A percentile compares a stretch with the other conserved stretches of the same genome.
Conservation (phyloP, 2,329 filamentous ascomycete species). For the Knoxdaviesia capensis region DNA sequence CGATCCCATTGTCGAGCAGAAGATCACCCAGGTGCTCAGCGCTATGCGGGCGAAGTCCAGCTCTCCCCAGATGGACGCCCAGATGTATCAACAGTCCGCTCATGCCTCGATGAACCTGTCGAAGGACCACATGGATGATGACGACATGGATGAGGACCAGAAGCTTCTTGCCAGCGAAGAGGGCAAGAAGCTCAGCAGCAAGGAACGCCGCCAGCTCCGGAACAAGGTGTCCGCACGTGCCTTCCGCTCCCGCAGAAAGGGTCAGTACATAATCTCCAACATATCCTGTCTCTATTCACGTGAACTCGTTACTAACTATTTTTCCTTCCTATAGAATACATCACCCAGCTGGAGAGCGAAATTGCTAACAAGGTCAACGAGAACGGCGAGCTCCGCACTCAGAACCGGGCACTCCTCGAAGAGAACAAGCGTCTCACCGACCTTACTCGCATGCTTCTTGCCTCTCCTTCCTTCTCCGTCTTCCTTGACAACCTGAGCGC, state of each 20-base stretch:
- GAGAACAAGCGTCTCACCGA: conserved; percentile 69
- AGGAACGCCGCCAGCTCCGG: conserved; percentile 86
- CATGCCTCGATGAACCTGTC: conserved; percentile 38
- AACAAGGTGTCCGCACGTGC: conserved; percentile 98
- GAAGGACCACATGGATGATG: conserved; percentile 75
- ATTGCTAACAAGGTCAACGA: conserved; percentile 70
- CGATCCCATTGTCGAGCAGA: conserved; percentile 68
- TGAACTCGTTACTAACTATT: conserved; percentile 23
- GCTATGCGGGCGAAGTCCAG: conserved; percentile 62
- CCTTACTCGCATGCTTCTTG: conserved; percentile 62
- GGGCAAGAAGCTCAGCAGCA: conserved; percentile 97
- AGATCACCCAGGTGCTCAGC: conserved; percentile 80
- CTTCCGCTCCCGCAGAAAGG: conserved; percentile 95
- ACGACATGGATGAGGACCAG: conserved; percentile 98
- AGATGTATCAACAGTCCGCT: conserved; percentile 15
- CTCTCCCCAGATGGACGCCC: conserved; percentile 21
- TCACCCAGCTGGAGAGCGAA: conserved; percentile 79
- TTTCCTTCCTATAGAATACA: conserved; percentile 52
- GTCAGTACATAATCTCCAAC: conserved; percentile 30
- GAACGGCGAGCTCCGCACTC: conserved; percentile 55
- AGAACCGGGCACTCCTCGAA: conserved; percentile 65
- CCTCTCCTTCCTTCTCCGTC: conserved; percentile 63
- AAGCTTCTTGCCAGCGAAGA: conserved; percentile 85
- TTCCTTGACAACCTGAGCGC: conserved; percentile 51
- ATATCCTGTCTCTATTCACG: background rate